Conservation (phyloP, 495 filamentous ascomycete species). For the Bombardia bombarda region DNA sequence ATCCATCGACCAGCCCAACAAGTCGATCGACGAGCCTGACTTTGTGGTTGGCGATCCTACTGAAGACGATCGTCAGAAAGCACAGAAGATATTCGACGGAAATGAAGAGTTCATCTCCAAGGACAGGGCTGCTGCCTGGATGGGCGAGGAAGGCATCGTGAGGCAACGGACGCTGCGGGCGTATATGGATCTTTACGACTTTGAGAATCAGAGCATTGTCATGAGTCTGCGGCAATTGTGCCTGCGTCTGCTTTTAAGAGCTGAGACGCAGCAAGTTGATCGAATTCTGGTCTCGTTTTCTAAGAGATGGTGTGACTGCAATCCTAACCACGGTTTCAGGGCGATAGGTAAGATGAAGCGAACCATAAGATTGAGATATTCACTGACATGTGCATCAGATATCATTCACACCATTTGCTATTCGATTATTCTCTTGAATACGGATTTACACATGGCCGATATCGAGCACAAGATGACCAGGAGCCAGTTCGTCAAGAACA, state of each 20-base stretch:
- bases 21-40: conserved; percentile 43
- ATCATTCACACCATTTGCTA: conserved; percentile 97
- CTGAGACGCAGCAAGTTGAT: conserved; percentile 95
- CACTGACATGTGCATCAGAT: conserved; percentile 41
- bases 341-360: conserved; percentile 53
- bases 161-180: conserved; percentile 64
- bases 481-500: conserved; percentile 92
- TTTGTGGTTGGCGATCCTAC: conserved; percentile 42
- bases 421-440: conserved; percentile 90
- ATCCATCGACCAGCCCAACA: conserved; percentile 17
- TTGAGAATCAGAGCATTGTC: conserved; percentile 73
- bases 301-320: conserved; percentile 87
- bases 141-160: conserved; percentile 67
- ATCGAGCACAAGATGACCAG: conserved; percentile 95
- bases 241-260: conserved; percentile 71
- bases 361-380: neutral
- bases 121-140: conserved; percentile 76
- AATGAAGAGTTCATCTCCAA: conserved; percentile 71
- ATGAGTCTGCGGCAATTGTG: conserved; percentile 73
- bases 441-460: conserved; percentile 89
- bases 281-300: conserved; percentile 86
- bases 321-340: conserved; percentile 92
- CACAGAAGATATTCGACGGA: conserved; percentile 77
- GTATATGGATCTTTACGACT: conserved; percentile 90
- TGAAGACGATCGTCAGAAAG: conserved; percentile 62